Evolutionary conservation across 1,284 basidiomycete genomes (phyloP), one percentile per base, ranked within the genome.

Genomic region (Malassezia obtusa): DNA sequence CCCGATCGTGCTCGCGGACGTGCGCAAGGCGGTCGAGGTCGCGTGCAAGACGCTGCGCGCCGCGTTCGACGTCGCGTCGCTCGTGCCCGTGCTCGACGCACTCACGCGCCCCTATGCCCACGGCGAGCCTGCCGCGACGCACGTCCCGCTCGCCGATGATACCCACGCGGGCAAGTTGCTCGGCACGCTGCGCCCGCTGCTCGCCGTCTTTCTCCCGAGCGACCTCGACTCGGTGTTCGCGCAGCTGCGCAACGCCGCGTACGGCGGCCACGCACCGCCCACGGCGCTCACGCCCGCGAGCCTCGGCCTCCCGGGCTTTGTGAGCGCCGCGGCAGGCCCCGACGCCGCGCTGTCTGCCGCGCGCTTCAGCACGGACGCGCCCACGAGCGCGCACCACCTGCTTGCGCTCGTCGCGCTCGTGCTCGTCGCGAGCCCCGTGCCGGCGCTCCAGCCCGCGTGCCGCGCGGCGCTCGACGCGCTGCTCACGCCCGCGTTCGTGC

Each of bases 361-460:
- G 30, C 53, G 49, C 26, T 50, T 56, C 19, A 14, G 24, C 15
- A 28, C 26, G 28, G 25, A 40, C n/a, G 41, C 47, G 7, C 40
- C 39, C 8, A 31, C 49, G 5, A 41, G 40, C 3, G 49, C 48
- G n/a, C 41, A 50, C 17, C 49, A 49, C 17, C 19, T 56, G 33
- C 39, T 56, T 5, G 22, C 46, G 12, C 22, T 15, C n/a, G 22
- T 37, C 5, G n/a, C 43, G 7, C 39, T 56, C 21, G 32, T 17
- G 12, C 39, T 56, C 25, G 30, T 56, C 11, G n/a, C 28, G 17
- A 7, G 32, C 21, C 14, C 61, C 77, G 87, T 77, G 46, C 86
- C 90, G 47, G 71, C 89, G 1, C 82, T 86, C 43, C 81, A 83
- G 48, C 82, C 87, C 0, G 83, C 86, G 2, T n/a, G 48, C 19